A percentile compares a stretch with the other conserved stretches of the same genome.
Conservation (phyloP, 805 yeast species). For the Monosporozyma servazzii region DNA sequence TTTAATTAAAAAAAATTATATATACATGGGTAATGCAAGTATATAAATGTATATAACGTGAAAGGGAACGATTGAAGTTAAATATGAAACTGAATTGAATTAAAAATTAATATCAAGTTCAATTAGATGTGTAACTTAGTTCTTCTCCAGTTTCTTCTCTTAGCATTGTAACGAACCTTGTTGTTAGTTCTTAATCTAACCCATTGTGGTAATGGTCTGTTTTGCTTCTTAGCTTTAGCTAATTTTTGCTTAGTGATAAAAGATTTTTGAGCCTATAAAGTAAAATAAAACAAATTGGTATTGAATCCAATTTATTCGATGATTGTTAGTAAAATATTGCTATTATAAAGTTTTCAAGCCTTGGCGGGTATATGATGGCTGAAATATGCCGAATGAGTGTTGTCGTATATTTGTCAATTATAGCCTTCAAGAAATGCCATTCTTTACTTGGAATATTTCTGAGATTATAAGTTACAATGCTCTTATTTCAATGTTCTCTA, state of each 20-base stretch:
- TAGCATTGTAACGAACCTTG: constrained; percentile 97
- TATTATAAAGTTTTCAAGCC: not conserved
- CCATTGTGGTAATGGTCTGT: constrained; percentile 99
- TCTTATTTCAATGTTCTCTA: no score
- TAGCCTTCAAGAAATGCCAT: no score
- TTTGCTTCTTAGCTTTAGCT: constrained; percentile 97
- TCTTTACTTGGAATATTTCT: no score
- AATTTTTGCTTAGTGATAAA: constrained; percentile 96
- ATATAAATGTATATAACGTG: not conserved
- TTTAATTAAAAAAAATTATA: not conserved
- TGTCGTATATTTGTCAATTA: no score
- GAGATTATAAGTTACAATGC: no score
- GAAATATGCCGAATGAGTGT: no score
- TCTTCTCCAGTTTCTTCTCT: constrained; percentile 99
- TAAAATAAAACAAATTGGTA: not conserved
- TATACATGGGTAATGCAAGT: not conserved
- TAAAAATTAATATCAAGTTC: not conserved
- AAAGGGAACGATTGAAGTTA: not conserved
- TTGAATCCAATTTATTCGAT: not conserved
- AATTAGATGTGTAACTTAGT: constrained; percentile 93
- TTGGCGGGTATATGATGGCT: no score
- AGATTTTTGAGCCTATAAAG: constrained; percentile 73
- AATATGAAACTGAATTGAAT: not conserved
- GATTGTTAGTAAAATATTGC: not conserved
- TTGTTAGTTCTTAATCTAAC: constrained; percentile 96